Base-by-base conservation (phyloP, 352 stramenopile genomes). In the Thalassiosira livingstoniorum region DNA sequence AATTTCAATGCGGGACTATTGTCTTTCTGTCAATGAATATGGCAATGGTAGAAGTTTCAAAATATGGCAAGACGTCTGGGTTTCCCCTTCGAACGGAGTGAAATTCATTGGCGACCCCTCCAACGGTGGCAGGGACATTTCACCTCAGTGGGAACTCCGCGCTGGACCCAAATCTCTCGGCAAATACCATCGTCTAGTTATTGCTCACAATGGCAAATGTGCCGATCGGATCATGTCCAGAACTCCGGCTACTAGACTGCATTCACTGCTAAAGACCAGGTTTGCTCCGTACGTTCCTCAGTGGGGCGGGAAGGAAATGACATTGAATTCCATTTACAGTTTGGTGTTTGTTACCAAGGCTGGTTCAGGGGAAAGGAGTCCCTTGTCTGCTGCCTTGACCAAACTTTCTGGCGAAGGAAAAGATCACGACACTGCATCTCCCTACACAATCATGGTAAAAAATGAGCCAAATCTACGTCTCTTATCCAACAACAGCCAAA, bases 121-220 rank as follows among this genome's bases (percentile, higher is more conserved):
- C 39, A 25, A 51, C 25, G 4, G 15, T 55, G 43, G 68, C 4
- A 58, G n/a, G 27, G 45, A 70, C n/a, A 54, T 62, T 32, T 60
- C 43, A 42, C 51, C 37, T 5, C 69, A 83, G 61, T 94, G 90
- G 90, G 72, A 85, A 75, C 58, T 94, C 0, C 62, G 79, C 60
- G 74, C 81, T n/a, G 83, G 86, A 47, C 75, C 73, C 0, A 75
- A 91, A 60, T 76, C 63, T 10, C 39, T 90, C 2, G 90, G 86
- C 47, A 77, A 80, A 55, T 92, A 90, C 72, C 83, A 93, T 75
- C 35, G 75, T 25, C 65, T 94, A 4, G 71, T 94, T 35, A 87
- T 94, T 68, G 86, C 87, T 32, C 90, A 94, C 63, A 94, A 92
- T 79, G 89, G 89, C 18, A 94, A 94, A 84, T 94, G 74, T 27